These are phyloP conservation scores for Podaxis carcinomalis DNA, from an alignment of 768 basidiomycete species.

Conservation along the genomic window DNA sequence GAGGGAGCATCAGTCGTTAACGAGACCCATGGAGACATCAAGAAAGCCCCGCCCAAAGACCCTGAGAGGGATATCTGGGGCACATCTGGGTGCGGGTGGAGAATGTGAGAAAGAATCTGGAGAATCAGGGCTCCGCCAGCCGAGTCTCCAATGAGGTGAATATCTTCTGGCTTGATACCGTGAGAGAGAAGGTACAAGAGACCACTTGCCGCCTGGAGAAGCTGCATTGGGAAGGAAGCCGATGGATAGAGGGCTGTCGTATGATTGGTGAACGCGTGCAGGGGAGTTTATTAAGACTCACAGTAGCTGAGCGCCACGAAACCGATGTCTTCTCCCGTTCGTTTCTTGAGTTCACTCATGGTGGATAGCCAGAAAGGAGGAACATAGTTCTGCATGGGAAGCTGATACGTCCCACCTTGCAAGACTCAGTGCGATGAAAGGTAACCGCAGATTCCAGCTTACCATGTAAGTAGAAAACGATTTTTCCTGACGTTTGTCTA, in stretches of 20 bases:
- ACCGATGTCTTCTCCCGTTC: slow-evolving; percentile 19
- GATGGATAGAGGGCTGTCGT: slow-evolving; percentile 28
- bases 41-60: slow-evolving; percentile 26
- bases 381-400: slow-evolving; percentile 17
- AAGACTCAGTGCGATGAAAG: not conserved
- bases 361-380: slow-evolving; percentile 27
- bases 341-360: slow-evolving; percentile 20
- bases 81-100: slow-evolving; percentile 29
- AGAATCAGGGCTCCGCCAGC: slow-evolving; percentile 34
- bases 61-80: slow-evolving; percentile 19
- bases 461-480: slow-evolving; percentile 31
- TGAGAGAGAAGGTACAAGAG: slow-evolving; percentile 27
- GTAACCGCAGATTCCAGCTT: not conserved
- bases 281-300: slow-evolving; percentile 13
- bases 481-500: slow-evolving; percentile 23
- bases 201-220: slow-evolving; percentile 25
- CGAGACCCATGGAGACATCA: slow-evolving; percentile 38
- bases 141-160: slow-evolving; percentile 34
- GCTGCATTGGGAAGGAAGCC: slow-evolving; percentile 30
- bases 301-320: slow-evolving; percentile 28
- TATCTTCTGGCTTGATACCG: slow-evolving; percentile 26
- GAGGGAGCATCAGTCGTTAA: slow-evolving; percentile 16
- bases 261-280: not conserved
- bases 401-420: slow-evolving; percentile 28
- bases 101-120: slow-evolving; percentile 30